A percentile compares a stretch with the other conserved stretches of the same genome.
Conservation (phyloP, 1,284 basidiomycete species). For the Tilletia indica region DNA sequence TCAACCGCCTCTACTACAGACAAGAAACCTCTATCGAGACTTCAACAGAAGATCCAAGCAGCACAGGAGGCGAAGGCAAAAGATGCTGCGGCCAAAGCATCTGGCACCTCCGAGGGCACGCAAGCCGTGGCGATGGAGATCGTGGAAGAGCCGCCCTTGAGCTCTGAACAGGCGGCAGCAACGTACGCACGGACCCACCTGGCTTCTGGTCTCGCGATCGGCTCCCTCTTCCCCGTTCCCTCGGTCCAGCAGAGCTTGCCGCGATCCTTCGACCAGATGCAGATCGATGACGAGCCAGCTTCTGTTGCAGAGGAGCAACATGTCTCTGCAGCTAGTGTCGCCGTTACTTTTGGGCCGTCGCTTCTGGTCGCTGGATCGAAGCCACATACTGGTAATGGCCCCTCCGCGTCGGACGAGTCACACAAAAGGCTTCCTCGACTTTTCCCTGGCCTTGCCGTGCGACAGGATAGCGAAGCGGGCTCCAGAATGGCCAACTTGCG, state of each 20-base stretch:
- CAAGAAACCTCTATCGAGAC: slow-evolving; percentile 60
- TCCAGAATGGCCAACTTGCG: slow-evolving; percentile 29
- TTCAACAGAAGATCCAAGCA: slow-evolving; percentile 60
- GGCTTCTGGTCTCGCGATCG: slow-evolving; percentile 24
- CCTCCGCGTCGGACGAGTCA: background rate
- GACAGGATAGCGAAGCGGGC: background rate
- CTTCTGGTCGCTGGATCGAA: background rate
- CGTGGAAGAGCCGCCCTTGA: background rate
- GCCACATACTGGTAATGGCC: background rate
- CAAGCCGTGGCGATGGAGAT: background rate
- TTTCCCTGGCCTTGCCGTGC: background rate
- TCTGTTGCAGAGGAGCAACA: background rate
- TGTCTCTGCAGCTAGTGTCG: background rate
- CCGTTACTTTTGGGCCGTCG: background rate
- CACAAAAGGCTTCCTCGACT: background rate
- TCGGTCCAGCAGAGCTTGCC: background rate
- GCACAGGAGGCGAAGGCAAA: slow-evolving; percentile 18
- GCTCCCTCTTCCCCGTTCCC: slow-evolving; percentile 36
- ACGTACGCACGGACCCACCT: background rate
- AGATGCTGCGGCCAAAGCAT: slow-evolving; percentile 17
- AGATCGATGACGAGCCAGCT: background rate
- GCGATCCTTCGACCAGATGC: slow-evolving; percentile 2
- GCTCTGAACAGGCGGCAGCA: background rate
- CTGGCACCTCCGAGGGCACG: slow-evolving; percentile 9
- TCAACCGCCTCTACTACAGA: slow-evolving; percentile 15